Base-by-base conservation (phyloP, 805 yeast species). In the Zygoascus biomembranicola region DNA sequence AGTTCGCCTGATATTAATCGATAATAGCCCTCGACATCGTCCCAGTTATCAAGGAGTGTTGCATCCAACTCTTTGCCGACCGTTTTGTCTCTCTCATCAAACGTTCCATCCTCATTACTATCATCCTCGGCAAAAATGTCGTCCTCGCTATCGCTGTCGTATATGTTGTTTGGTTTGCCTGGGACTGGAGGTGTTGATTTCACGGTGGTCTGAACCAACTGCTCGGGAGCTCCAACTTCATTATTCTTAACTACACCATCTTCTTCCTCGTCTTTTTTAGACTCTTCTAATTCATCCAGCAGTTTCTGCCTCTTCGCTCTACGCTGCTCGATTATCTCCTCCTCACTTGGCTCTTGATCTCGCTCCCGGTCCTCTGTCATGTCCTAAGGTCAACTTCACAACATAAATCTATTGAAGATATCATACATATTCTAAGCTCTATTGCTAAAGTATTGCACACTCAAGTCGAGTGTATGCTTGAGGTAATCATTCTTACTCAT, bases 21-120 rank as follows among this genome's bases (percentile, higher is more conserved):
- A 49, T 68, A 68, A 52, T 68, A 68, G 2, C 70, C 70, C 14
- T 68, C 71, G 2, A 52, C 57, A 51, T 68, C 71, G 47, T 69
- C 72, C 66, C 68, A 67, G 50, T 62, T 63, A 43, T 64, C 69
- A 23, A 58, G 61, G 50, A 65, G 56, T 31, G 55, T 57, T 19
- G 59, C 55, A 44, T 60, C 61, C 43, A 59, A 57, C 43, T 56
- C 45, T 41, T 44, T 45, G 35, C 53, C 57, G 16, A 23, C 32
- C 5, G 13, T 32, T 6, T n/a, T 31, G 10, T 23, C 20, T 44
- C 13, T 19, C 10, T 35, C 35, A 14, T 11, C 11, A 16, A 10
- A 8, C 3, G 31, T 20, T 10, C 14, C 19, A 44, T 44, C 35
- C 14, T 23, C 18, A 19, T 44, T 5, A n/a, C 35, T 6, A 13